phyloP scores from a whole-genome alignment of 2,329 filamentous ascomycete genomes.

The Chrysoporthe cubensis region DNA sequence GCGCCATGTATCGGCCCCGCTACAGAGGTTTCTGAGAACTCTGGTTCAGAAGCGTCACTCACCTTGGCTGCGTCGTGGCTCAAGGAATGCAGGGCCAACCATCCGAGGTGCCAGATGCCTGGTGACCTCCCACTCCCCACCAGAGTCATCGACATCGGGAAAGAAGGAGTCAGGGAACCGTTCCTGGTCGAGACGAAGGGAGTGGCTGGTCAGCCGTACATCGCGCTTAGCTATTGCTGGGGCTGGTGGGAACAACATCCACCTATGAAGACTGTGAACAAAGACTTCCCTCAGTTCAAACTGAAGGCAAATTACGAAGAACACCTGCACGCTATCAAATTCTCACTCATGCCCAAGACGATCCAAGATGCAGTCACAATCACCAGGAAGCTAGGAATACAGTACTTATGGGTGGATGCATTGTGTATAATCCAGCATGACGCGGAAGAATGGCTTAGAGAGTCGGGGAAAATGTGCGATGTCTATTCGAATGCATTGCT shows the following conservation, averaged over 20 bases:
- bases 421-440: slow-evolving; percentile 35
- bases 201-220: neutral
- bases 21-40: slow-evolving; percentile 8
- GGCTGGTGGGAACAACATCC: slow-evolving; percentile 11
- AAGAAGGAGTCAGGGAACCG: slow-evolving; percentile 5
- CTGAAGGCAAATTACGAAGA: slow-evolving; percentile 12
- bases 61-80: slow-evolving; percentile 15
- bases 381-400: slow-evolving; percentile 26
- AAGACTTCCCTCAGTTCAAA: neutral
- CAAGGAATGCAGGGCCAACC: slow-evolving; percentile 7
- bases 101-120: slow-evolving; percentile 12
- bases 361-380: slow-evolving; percentile 18
- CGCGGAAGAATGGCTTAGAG: slow-evolving; percentile 28
- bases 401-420: slow-evolving; percentile 35
- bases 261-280: slow-evolving; percentile 11
- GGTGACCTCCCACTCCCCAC: slow-evolving; percentile 9
- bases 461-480: slow-evolving; percentile 23
- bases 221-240: slow-evolving; percentile 20
- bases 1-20: slow-evolving; percentile 7
- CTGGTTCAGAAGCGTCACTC: neutral
- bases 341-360: slow-evolving; percentile 14
- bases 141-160: slow-evolving; percentile 15
- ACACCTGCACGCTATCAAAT: neutral
- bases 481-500: slow-evolving; percentile 18
- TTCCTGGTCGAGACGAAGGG: slow-evolving; percentile 9